Evolutionary conservation across 177 flowering plant genomes (phyloP).

Genomic region (Vitis hybrid): DNA sequence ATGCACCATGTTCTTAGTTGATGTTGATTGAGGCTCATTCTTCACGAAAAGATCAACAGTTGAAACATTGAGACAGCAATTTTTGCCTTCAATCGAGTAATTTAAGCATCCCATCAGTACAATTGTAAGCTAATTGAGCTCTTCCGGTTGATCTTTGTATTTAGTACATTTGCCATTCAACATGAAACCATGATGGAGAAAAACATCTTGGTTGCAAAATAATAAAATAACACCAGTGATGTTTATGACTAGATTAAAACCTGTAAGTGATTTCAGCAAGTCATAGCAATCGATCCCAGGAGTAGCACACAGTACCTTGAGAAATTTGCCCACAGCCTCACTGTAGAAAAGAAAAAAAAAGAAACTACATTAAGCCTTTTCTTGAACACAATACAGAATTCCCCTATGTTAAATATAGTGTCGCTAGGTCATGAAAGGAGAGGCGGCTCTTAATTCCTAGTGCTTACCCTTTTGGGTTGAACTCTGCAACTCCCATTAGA

Average conservation of each 20-base stretch:
- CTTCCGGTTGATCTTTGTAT: too few species aligned
- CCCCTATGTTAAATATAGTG: background rate
- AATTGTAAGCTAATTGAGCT: too few species aligned
- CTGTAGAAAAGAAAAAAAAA: constrained; percentile 26
- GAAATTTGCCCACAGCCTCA: constrained; percentile 33
- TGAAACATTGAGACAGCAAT: constrained; percentile 63
- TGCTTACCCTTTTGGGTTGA: constrained; percentile 69
- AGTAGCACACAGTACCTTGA: constrained; percentile 45
- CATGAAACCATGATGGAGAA: background rate
- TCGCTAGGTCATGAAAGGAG: background rate
- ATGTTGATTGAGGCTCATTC: constrained; percentile 60
- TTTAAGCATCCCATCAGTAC: background rate
- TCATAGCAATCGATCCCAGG: constrained; percentile 73
- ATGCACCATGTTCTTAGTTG: constrained; percentile 68
- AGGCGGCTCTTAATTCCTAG: background rate
- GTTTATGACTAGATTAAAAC: constrained; percentile 25
- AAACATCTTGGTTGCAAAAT: background rate
- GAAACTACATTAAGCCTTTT: background rate
- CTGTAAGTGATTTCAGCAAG: constrained; percentile 56
- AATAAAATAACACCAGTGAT: background rate
- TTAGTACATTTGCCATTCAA: too few species aligned
- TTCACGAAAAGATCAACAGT: constrained; percentile 43
- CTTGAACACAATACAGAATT: background rate
- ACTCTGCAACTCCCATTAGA: constrained; percentile 59
- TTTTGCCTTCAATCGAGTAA: constrained; percentile 33